A percentile compares a stretch with the other conserved stretches of the same genome.
These are phyloP conservation scores for Spencermartinsiella europaea DNA, from an alignment of 805 yeast species.

Conservation along the genomic window DNA sequence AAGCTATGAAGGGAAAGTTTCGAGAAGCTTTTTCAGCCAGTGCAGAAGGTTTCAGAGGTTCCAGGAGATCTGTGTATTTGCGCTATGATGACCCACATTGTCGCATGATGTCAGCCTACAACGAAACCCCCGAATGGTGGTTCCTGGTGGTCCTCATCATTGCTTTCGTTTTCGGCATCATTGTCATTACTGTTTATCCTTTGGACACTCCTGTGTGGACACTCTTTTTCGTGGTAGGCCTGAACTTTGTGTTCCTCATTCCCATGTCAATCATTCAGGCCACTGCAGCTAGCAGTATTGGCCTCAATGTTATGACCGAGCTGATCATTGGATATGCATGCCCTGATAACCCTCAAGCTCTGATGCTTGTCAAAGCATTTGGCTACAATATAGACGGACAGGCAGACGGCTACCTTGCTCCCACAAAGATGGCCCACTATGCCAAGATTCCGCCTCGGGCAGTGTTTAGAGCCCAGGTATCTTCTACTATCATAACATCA, in stretches of 20 bases:
- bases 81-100: slow-evolving; percentile 14
- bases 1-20: background rate
- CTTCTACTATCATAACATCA: slow-evolving; percentile 24
- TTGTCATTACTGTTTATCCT: slow-evolving; percentile 13
- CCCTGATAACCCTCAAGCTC: slow-evolving; percentile 54
- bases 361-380: slow-evolving; percentile 54
- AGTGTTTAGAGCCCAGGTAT: slow-evolving; percentile 20
- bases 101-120: slow-evolving; percentile 33
- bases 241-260: slow-evolving; percentile 52
- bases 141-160: slow-evolving; percentile 42
- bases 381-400: slow-evolving; percentile 62
- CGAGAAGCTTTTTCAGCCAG: background rate
- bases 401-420: slow-evolving; percentile 49
- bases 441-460: slow-evolving; percentile 28
- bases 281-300: slow-evolving; percentile 51
- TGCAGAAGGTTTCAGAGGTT: background rate
- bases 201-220: slow-evolving; percentile 41
- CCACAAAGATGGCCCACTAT: slow-evolving; percentile 58
- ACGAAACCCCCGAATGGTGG: slow-evolving; percentile 73
- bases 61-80: background rate
- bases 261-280: slow-evolving; percentile 60
- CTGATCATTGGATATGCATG: slow-evolving; percentile 59
- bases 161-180: slow-evolving; percentile 29
- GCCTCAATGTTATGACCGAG: slow-evolving; percentile 58
- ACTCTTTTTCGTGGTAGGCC: slow-evolving; percentile 47